These are phyloP conservation scores for Cladosporium austrohemisphaericum DNA, from an alignment of 2,329 filamentous ascomycete species.

Conservation along the genomic window DNA sequence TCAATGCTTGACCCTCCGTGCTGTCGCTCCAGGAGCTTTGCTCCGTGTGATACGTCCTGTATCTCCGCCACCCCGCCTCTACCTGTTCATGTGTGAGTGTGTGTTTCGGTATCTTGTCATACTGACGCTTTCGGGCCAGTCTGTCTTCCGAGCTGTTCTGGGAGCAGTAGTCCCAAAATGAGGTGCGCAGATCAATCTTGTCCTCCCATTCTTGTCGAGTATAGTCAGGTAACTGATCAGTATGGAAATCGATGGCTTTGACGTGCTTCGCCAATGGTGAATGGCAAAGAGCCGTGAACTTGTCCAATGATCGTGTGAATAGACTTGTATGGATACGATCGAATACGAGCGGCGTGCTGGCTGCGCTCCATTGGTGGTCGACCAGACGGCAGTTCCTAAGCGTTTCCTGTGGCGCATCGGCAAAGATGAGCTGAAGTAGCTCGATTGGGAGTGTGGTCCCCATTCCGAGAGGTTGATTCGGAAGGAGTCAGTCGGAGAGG, in stretches of 20 bases:
- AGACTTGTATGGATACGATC: constrained; percentile 24
- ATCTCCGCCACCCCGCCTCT: constrained; percentile 16
- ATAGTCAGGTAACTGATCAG: constrained; percentile 26
- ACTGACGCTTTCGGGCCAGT: not conserved
- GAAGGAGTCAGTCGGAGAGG: too few relatives aligned
- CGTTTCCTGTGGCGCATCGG: constrained; percentile 20
- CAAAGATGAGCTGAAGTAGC: constrained; percentile 26
- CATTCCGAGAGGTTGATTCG: too few relatives aligned
- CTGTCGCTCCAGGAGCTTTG: constrained; percentile 20
- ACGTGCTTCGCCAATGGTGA: constrained; percentile 25
- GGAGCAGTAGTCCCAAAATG: not conserved
- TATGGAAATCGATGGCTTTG: constrained; percentile 26
- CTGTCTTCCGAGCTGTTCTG: not conserved
- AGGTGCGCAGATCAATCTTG: not conserved
- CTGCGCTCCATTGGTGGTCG: constrained; percentile 17
- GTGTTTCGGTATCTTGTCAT: constrained; percentile 18
- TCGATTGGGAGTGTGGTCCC: constrained; percentile 24
- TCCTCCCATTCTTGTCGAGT: constrained; percentile 17
- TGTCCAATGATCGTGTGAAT: constrained; percentile 22
- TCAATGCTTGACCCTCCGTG: constrained; percentile 15
- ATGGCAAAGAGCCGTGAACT: constrained; percentile 20
- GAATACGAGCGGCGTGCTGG: constrained; percentile 24
- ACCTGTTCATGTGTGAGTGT: constrained; percentile 18
- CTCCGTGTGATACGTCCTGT: constrained; percentile 1
- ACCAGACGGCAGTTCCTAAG: constrained; percentile 24